Base-by-base conservation (phyloP, 768 basidiomycete genomes). In the Hemileccinum impolitum region DNA sequence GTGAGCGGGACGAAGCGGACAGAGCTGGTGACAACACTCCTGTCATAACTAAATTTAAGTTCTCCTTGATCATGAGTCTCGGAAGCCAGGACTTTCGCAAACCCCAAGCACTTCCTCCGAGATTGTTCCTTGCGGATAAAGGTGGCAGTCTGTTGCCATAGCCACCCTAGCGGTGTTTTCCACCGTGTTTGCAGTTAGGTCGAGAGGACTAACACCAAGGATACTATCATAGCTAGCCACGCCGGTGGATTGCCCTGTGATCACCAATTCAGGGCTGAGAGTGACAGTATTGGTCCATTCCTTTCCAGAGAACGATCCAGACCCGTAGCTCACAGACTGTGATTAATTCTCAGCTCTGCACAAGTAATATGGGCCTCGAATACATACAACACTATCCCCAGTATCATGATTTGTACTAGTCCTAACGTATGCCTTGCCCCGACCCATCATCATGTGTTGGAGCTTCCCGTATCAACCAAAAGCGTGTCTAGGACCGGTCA, bases 111-210 rank as follows among this genome's bases (percentile, higher is more conserved):
- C 49, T 18, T 60, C 51, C 6, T 51, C 36, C 14, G 30, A 31
- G 43, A 71, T 70, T 4, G 51, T 37, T 21, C 65, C 63, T 48
- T 67, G 63, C 15, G 30, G 30, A 50, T 52, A 64, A 2, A 70
- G 64, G 48, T 65, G 69, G 58, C n/a, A n/a, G n/a, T 70, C 65
- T 3, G 58, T 64, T 10, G 71, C 68, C 15, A 70, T 72, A 9
- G 67, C 61, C 26, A 67, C 49, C 3, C 23, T 13, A n/a, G 18
- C 25, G 4, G 35, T 28, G 47, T 52, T 43, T 13, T 43, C 5
- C n/a, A 47, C 47, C 2, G 21, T 37, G 17, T 18, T 18, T 5
- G 13, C 21, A 3, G 41, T 37, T 28, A 43, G 6, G 39, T 19
- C 18, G 25, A 9, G 13, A n/a, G 41, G 47, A 30, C 47, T 41